Evolutionary conservation across 2,329 filamentous ascomycete species (phyloP), one percentile per base, ranked within the genome.

Genomic region (Ophiostoma sp.): DNA sequence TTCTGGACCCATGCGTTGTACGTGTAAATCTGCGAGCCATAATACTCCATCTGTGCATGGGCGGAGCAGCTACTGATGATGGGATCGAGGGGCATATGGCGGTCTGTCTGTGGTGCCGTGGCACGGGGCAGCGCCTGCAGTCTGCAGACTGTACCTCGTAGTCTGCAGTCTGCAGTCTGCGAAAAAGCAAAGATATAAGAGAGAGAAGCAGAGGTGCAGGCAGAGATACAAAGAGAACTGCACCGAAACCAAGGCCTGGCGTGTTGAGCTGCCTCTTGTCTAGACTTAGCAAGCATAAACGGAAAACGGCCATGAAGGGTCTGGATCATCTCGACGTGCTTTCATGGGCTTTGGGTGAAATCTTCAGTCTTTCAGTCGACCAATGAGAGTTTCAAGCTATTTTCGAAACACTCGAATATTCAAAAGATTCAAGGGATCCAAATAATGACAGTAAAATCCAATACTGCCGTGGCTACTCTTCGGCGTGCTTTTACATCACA

Each of bases 81-180:
- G 27, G 27, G 27, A 27, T 27, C 27, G 27, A 52, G 4, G 18
- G 36, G 55, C 55, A 60, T 60, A 60, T 60, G 55, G 55, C 55
- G 55, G 55, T 60, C 55, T 60, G 55, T 60, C 55, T 60, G 55
- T 60, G 38, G 55, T 38, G n/a, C 27, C 27, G 27, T 27, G 27
- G 27, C 27, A 27, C 27, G 2, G 27, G 18, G 18, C 27, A 36
- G 49, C 27, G 27, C 27, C 27, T 55, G 27, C 49, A 55, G 18
- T 55, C 49, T 55, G 49, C 49, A 52, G n/a, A 7, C 2, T n/a
- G 47, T 52, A 16, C 18, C 16, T 52, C 5, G 47, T 8, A 52
- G 49, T 55, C 18, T 55, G 49, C 49, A 27, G n/a, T 27, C 2
- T 52, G 49, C 49, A 36, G 27, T 55, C 14, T 55, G 49, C 49